Evolutionary conservation across 345 rosid genomes (phyloP).

Genomic region (Boechera stricta): DNA sequence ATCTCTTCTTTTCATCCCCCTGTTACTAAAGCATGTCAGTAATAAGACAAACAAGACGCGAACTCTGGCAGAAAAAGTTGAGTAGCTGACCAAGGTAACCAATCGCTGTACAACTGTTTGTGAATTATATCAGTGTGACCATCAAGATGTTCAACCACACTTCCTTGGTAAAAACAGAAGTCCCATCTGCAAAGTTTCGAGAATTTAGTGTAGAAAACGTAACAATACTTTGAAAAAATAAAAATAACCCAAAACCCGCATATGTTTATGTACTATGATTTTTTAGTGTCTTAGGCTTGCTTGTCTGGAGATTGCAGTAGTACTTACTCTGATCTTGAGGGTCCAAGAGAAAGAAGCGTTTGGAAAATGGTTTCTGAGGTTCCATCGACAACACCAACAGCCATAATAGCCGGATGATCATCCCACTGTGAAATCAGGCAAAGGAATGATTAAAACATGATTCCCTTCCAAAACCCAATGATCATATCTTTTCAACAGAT

Average conservation of each 20-base stretch:
- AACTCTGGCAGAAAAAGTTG: slow-evolving; percentile 24
- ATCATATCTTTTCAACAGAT: neutral
- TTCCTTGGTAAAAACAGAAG: slow-evolving; percentile 90
- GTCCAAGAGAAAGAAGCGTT: slow-evolving; percentile 94
- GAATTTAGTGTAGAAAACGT: neutral
- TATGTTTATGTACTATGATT: neutral
- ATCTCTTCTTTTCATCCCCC: slow-evolving; percentile 92
- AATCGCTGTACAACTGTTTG: slow-evolving; percentile 81
- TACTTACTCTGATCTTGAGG: slow-evolving; percentile 89
- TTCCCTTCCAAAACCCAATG: slow-evolving; percentile 1
- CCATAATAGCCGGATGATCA: slow-evolving; percentile 98
- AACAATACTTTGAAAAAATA: neutral
- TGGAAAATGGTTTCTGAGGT: slow-evolving; percentile 93
- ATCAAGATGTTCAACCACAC: slow-evolving; percentile 89
- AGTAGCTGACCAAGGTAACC: slow-evolving; percentile 81
- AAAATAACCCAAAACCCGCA: neutral
- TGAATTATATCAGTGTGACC: slow-evolving; percentile 94
- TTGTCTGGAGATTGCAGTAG: slow-evolving; percentile 4
- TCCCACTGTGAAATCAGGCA: slow-evolving; percentile 65
- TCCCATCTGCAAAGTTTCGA: slow-evolving; percentile 76
- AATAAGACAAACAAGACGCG: slow-evolving; percentile 18
- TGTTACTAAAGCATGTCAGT: slow-evolving; percentile 39
- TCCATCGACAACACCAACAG: slow-evolving; percentile 92
- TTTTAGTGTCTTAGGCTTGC: slow-evolving; percentile 1
- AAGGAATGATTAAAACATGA: slow-evolving; percentile 19